A percentile compares a stretch with the other conserved stretches of the same genome.
Conservation (phyloP, 371 early-diverging fungal genomes). For the Rhizopus sp. region DNA sequence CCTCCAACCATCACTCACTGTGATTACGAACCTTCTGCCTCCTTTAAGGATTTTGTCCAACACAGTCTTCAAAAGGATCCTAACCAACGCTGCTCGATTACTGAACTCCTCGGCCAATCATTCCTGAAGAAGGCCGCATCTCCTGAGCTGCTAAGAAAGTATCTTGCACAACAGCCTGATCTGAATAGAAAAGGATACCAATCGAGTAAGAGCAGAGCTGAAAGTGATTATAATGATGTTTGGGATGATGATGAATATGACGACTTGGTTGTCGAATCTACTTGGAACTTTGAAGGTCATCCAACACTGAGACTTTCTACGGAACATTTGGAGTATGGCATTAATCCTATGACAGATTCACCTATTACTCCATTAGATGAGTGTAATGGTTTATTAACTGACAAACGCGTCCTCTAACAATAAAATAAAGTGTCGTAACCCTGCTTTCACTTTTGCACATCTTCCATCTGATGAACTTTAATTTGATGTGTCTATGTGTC, state of each 20-base stretch:
- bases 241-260: constrained; percentile 22
- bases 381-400: too few species aligned
- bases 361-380: constrained; percentile 25
- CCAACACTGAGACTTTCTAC: constrained; percentile 11
- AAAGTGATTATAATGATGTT: not conserved
- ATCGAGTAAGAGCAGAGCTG: not conserved
- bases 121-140: constrained; percentile 42
- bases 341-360: constrained; percentile 4
- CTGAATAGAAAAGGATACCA: constrained; percentile 16
- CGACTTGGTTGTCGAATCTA: too few species aligned
- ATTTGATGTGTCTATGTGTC: constrained; percentile 27
- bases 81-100: constrained; percentile 58
- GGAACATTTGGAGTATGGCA: constrained; percentile 2
- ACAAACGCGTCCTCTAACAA: too few species aligned
- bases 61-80: constrained; percentile 68
- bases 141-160: constrained; percentile 21
- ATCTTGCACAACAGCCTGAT: constrained; percentile 19
- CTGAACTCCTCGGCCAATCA: constrained; percentile 70
- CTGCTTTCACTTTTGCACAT: not conserved
- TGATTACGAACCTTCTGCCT: constrained; percentile 10
- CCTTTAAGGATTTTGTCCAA: constrained; percentile 37
- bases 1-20: constrained; percentile 34
- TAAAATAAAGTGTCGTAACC: too few species aligned
- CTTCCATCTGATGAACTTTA: constrained; percentile 24
- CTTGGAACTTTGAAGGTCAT: constrained; percentile 8